Evolutionary conservation across 306 rosid genomes (phyloP), one percentile per base, ranked within the genome.

Genomic region (Prunus kanzakura): DNA sequence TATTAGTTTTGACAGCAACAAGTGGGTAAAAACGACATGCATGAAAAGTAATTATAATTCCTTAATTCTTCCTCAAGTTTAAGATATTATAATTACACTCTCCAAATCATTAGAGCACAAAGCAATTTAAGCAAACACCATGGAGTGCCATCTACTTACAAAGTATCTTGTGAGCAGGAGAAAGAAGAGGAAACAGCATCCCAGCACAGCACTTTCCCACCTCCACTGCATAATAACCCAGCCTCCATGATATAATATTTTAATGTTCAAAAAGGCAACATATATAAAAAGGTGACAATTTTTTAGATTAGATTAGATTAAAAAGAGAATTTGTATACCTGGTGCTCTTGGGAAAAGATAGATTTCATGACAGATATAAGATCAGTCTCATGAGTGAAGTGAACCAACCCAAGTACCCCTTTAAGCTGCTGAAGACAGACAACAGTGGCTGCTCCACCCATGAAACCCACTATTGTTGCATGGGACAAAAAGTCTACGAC

Each of bases 391-490:
- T 83, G 89, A 13, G 87, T 86, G 65, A 86, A 86, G 76, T 86
- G 89, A 49, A 83, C 46, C 51, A 83, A 54, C 20, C 89, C 89
- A 25, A 78, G 75, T 3, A 83, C 29, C 67, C 89, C 89, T 76
- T 86, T 86, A 8, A 86, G 77, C 72, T 86, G 89, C 58, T 86
- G 89, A 60, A 86, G 87, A 75, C 86, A 83, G 18, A 86, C 87
- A 14, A 80, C 82, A 29, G 85, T 83, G 29, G 90, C 90, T 29
- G 90, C 84, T 35, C 90, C 90, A 13, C 87, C 86, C 88, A 86
- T 86, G 78, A 86, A 86, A 13, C 88, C 88, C 75, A 83, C 84
- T 72, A 86, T 86, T 30, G 90, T 79, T 54, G 90, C 90, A 72
- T 86, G 90, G 0, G 90, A 86, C 25, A 86, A 67, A 66, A 86